phyloP scores from a whole-genome alignment of 129 eudicot species.

The Lactuca sativa region DNA sequence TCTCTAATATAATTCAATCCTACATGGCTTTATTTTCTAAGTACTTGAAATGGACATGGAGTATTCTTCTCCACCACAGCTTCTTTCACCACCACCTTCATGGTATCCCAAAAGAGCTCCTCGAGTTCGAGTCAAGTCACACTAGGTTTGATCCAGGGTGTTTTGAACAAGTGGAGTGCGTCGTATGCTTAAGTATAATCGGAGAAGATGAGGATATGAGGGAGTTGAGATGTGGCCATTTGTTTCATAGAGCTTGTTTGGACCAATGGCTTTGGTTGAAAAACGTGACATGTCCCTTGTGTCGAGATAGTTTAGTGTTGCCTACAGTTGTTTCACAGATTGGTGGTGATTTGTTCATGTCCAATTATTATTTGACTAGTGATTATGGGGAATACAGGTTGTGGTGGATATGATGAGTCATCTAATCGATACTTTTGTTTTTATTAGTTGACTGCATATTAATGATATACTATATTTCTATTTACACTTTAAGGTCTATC shows the following conservation, averaged over 20 bases:
- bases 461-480: too few species aligned
- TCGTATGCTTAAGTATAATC: constrained; percentile 23
- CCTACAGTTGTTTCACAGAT: not conserved
- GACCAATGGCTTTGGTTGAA: constrained; percentile 32
- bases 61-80: constrained; percentile 12
- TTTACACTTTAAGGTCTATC: not conserved
- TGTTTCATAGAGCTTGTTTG: constrained; percentile 39
- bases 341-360: not conserved
- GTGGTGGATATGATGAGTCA: constrained; percentile 14
- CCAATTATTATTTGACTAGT: not conserved
- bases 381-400: constrained; percentile 4
- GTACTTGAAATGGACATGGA: constrained; percentile 23
- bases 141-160: not conserved
- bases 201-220: constrained; percentile 35
- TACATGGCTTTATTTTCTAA: constrained; percentile 4
- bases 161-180: constrained; percentile 26
- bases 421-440: not conserved
- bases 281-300: constrained; percentile 36
- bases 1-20: not conserved
- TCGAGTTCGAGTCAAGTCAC: not conserved
- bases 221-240: constrained; percentile 35
- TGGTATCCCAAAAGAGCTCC: constrained; percentile 5
- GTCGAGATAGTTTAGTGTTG: constrained; percentile 27
- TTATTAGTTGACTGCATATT: not conserved
- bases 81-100: constrained; percentile 22